A percentile compares a stretch with the other conserved stretches of the same genome.
phyloP scores from a whole-genome alignment of 257 asterid species.

The Verbascum thapsus region DNA sequence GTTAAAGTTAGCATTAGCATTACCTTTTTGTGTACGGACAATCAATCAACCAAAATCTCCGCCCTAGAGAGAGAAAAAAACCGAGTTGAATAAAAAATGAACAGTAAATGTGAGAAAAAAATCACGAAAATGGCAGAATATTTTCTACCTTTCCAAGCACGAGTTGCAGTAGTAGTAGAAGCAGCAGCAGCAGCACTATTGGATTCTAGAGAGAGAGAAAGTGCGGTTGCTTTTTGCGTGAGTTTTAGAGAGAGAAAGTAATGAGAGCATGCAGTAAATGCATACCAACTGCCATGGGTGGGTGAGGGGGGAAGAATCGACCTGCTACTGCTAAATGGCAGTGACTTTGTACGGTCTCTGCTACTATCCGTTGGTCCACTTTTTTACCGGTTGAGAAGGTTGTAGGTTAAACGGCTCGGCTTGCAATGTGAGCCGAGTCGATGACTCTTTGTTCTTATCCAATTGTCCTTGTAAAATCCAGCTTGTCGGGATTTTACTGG shows the following conservation, averaged over 20 bases:
- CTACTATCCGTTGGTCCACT: not conserved
- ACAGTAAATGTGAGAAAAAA: conserved; percentile 18
- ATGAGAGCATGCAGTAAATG: conserved; percentile 52
- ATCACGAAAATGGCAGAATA: not conserved
- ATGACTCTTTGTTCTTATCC: conserved; percentile 27
- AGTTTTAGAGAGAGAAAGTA: conserved; percentile 12
- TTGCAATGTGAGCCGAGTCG: conserved; percentile 26
- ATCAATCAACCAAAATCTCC: conserved; percentile 20
- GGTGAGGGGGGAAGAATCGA: conserved; percentile 49
- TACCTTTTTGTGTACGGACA: conserved; percentile 28
- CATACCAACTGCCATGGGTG: conserved; percentile 61
- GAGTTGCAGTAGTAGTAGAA: too few relatives aligned
- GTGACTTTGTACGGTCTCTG: conserved; percentile 49
- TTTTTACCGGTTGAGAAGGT: conserved; percentile 37
- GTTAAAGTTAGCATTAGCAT: conserved; percentile 15
- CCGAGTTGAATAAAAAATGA: conserved; percentile 23
- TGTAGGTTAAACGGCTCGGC: conserved; percentile 34
- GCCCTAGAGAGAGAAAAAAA: conserved; percentile 22
- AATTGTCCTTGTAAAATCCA: conserved; percentile 17
- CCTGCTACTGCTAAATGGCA: conserved; percentile 49
- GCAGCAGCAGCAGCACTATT: too few relatives aligned
- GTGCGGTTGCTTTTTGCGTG: conserved; percentile 11
- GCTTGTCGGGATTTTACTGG: conserved; percentile 1
- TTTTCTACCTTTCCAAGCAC: conserved; percentile 22
- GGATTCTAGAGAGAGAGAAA: conserved; percentile 26